Conservation (phyloP, 1,284 basidiomycete species). For the Fomitopsis palustris region DNA sequence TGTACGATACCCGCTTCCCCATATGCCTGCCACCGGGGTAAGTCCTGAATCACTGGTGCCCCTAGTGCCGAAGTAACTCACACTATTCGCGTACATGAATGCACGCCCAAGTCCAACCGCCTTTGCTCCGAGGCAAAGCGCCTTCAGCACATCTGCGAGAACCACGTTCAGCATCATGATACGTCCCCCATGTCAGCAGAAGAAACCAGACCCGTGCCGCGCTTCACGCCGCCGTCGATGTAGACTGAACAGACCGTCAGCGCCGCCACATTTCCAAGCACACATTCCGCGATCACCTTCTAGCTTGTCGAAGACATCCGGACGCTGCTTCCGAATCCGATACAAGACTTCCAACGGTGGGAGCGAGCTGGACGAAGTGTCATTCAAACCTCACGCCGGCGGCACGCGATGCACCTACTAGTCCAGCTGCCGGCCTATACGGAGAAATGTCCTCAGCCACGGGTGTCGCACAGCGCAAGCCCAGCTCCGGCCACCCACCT, state of each 20-base stretch:
- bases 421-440: conserved; percentile 74
- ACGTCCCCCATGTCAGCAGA: too few species aligned
- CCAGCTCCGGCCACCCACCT: conserved; percentile 42
- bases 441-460: conserved; percentile 17
- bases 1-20: conserved; percentile 81
- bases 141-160: conserved; percentile 77
- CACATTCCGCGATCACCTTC: conserved; percentile 46
- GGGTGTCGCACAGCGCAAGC: neutral
- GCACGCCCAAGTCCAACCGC: conserved; percentile 88
- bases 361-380: conserved; percentile 43
- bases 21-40: conserved; percentile 55
- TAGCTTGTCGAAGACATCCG: conserved; percentile 70
- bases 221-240: conserved; percentile 83
- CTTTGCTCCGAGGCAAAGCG: conserved; percentile 85
- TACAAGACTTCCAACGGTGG: conserved; percentile 73
- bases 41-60: neutral
- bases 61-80: conserved; percentile 33
- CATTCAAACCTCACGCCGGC: neutral
- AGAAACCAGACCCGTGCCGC: conserved; percentile 65
- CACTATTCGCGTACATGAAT: conserved; percentile 90
- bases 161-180: too few species aligned
- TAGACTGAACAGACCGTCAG: conserved; percentile 53
- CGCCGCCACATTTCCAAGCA: neutral
- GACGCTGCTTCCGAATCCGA: conserved; percentile 60
- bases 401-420: conserved; percentile 44